A percentile compares a stretch with the other conserved stretches of the same genome.
Evolutionary conservation across 164 flowering plant genomes (phyloP).

Genomic region (Macadamia integrifolia): DNA sequence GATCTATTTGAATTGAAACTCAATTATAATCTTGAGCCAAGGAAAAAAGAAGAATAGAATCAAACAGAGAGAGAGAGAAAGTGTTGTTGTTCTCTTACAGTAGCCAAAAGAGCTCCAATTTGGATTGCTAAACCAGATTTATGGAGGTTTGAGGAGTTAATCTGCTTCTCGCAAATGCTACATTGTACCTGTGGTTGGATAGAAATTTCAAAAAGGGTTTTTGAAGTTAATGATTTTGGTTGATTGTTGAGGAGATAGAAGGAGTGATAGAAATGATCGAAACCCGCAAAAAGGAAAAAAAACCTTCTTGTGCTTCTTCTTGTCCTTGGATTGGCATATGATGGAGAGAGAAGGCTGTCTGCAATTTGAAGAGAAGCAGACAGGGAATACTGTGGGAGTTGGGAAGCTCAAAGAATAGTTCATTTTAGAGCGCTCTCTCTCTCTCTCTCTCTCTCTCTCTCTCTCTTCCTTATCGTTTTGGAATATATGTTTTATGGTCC

Average conservation of each 20-base stretch:
- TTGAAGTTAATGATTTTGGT: not conserved
- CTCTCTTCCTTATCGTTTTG: conserved; percentile 18
- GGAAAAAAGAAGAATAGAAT: not conserved
- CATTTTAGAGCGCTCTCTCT: conserved; percentile 28
- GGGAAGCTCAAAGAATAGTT: conserved; percentile 36
- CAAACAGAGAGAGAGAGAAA: not conserved
- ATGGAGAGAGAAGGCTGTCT: conserved; percentile 19
- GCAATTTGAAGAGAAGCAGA: conserved; percentile 14
- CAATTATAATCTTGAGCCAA: not conserved
- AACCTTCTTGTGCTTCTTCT: conserved; percentile 24
- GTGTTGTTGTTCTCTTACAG: conserved; percentile 28
- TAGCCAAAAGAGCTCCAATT: conserved; percentile 48
- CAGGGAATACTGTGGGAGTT: conserved; percentile 39
- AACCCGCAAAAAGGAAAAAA: too few relatives aligned
- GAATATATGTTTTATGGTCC: conserved; percentile 11
- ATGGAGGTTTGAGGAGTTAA: conserved; percentile 8
- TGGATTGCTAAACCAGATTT: conserved; percentile 39
- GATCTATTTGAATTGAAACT: conserved; percentile 27
- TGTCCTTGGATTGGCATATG: conserved; percentile 11
- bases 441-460: conserved; percentile 6
- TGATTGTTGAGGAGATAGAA: not conserved
- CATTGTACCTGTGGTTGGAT: conserved; percentile 15
- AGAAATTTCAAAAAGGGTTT: conserved; percentile 1
- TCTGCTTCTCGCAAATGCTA: conserved; percentile 8
- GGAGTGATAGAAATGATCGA: not conserved